These are phyloP conservation scores for Globisporangium lucens DNA, from an alignment of 352 stramenopile genomes.

Conservation along the genomic window DNA sequence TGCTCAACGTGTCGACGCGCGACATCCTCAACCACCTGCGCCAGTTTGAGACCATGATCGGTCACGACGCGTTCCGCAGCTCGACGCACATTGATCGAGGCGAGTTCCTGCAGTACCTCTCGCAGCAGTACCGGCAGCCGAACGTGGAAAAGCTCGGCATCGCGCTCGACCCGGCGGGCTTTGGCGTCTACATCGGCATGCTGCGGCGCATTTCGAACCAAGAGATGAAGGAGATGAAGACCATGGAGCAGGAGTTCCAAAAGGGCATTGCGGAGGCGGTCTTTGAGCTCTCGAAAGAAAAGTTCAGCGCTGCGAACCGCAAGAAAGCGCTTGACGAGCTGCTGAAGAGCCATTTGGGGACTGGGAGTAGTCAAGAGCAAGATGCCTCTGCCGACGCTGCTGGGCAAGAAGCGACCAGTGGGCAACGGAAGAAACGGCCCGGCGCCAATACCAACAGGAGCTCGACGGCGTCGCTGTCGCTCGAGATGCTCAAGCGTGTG, in stretches of 20 bases:
- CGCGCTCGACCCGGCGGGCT: conserved; percentile 53
- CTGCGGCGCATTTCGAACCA: conserved; percentile 68
- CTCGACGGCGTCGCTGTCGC: conserved; percentile 49
- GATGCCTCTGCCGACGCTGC: neutral
- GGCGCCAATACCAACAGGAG: conserved; percentile 11
- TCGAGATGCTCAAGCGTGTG: conserved; percentile 79
- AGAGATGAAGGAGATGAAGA: conserved; percentile 80
- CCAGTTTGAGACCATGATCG: conserved; percentile 62
- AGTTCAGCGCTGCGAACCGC: conserved; percentile 81
- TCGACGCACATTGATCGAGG: conserved; percentile 56
- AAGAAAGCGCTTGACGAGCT: conserved; percentile 67
- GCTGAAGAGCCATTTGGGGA: conserved; percentile 27
- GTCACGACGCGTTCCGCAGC: conserved; percentile 60
- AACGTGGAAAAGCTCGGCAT: conserved; percentile 66
- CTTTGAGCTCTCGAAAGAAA: conserved; percentile 82
- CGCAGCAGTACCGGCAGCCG: conserved; percentile 62
- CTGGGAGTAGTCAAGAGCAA: conserved; percentile 8
- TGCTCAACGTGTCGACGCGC: conserved; percentile 60
- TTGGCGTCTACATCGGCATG: conserved; percentile 78
- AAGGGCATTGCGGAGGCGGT: conserved; percentile 71
- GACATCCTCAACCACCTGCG: conserved; percentile 64
- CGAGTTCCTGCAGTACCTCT: conserved; percentile 72
- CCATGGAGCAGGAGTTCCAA: conserved; percentile 78
- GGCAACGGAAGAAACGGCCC: conserved; percentile 3
- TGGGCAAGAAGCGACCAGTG: neutral